Evolutionary conservation across 768 basidiomycete genomes (phyloP), one percentile per base, ranked within the genome.

Genomic region (Russula compacta): DNA sequence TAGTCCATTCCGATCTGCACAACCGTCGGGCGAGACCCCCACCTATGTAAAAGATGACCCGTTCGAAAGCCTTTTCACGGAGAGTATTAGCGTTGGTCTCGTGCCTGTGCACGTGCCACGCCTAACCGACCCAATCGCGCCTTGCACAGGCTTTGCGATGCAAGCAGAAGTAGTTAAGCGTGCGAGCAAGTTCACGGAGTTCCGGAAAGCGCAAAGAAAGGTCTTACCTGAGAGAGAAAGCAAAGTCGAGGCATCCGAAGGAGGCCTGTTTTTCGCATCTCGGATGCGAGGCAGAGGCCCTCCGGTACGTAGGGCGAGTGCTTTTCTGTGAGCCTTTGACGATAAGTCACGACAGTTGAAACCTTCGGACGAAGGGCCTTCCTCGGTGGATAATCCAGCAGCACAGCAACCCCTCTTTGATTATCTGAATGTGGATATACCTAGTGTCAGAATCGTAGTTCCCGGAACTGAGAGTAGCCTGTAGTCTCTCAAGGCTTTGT

Each of bases 361-460:
- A 1, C 17, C 24, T 39, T 35, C 61, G 39, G 48, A 43, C 33
- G 32, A 35, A 2, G 39, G 35, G 17, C 10, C 9, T 17, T 29
- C 24, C 39, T 14, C 42, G 38, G 44, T 35, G 38, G 44, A 53
- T 47, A n/a, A 33, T 12, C 29, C 15, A 35, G 32, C 44, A 19
- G 14, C 36, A 11, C 40, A 19, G 38, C 38, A 32, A 8, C 56
- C 61, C 11, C 19, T 33, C 35, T 36, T 58, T 40, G 64, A 65
- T 38, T 65, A 65, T 15, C 53, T 65, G 14, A 56, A 58, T 32
- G 62, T 65, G 32, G 61, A 65, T 7, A 65, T 65, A 59, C 64
- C 64, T 21, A 24, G 35, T 29, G 47, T 58, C 43, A 64, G 57
- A 17, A 63, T 65, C 35, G 19, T 53, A 53, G 11, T 65, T 19